These are phyloP conservation scores for Leishmania gerbilli DNA, from an alignment of 208 protist species.

Conservation along the genomic window DNA sequence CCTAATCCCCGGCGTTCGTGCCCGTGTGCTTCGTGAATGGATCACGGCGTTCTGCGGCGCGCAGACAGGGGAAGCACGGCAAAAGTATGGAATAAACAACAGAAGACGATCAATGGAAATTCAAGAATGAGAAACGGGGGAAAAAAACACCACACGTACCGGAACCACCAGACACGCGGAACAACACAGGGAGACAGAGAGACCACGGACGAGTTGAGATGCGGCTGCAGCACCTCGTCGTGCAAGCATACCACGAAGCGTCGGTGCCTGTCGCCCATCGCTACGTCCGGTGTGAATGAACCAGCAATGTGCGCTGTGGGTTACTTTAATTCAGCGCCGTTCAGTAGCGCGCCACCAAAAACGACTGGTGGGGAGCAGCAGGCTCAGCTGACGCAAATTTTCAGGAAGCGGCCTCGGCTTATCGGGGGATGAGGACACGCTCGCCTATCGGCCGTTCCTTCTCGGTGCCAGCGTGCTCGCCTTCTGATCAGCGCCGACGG, in stretches of 20 bases:
- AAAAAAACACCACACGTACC: neutral
- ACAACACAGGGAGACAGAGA: neutral
- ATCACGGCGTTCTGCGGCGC: no score
- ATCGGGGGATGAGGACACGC: neutral
- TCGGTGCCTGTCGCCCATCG: neutral
- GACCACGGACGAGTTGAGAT: neutral
- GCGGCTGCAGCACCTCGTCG: neutral
- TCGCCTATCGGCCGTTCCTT: neutral
- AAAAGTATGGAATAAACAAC: neutral
- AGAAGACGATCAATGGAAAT: neutral
- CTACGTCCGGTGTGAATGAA: neutral
- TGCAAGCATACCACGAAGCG: neutral
- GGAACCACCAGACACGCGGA: neutral
- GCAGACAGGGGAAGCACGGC: neutral
- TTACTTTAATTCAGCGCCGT: neutral
- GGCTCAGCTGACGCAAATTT: conserved; percentile 1
- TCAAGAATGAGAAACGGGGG: neutral
- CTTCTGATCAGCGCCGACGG: neutral
- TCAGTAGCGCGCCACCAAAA: conserved; percentile 23
- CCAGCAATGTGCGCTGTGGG: neutral
- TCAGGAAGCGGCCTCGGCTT: conserved; percentile 10
- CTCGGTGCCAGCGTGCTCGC: neutral
- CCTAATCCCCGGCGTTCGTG: no score
- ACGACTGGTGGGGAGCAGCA: neutral
- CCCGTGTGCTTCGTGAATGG: no score